Evolutionary conservation across 2,329 filamentous ascomycete genomes (phyloP), one percentile per base, ranked within the genome.

Genomic region (Cytospora piceicola): DNA sequence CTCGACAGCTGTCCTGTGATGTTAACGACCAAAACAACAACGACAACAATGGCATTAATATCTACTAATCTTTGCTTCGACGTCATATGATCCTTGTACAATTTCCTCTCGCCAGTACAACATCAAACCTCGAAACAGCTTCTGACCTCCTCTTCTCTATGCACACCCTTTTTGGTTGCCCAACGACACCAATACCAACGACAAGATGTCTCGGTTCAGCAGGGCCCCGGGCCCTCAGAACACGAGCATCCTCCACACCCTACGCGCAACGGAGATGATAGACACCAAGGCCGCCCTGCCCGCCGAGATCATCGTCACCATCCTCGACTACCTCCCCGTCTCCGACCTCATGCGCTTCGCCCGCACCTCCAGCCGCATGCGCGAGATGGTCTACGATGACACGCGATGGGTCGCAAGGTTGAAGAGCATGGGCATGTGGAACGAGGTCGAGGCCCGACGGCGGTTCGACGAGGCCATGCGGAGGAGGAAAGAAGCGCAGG

Each of bases 321-420:
- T 99, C 70, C 86, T 99, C 74, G 93, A 97, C 75, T 93, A 96
- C 79, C 87, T 98, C 49, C 90, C 92, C 49, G 85, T 97, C 32
- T 81, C 90, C 67, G 94, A 97, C 76, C 89, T 96, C 73, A 86
- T 98, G 75, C 88, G 88, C 71, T 94, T 93, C 75, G 94, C 95
- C 54, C 89, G 90, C 69, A 89, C 91, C 29, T 97, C 93, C 66
- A 90, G 87, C 74, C 91, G 92, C 67, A 87, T 98, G 84, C 90
- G 91, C 75, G 95, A 99, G 79, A 99, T 99, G 94, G 94, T 97
- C 3, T 99, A 98, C 78, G 95, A 99, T 76, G 95, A 99, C 77
- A 92, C 93, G 58, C 86, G 94, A 80, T 99, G 95, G 95, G 91
- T 98, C 49, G 88, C 92, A 69, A 86, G 92, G 69, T 79, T 99